Base-by-base conservation (phyloP, 306 rosid genomes). In the Quercus dentata region DNA sequence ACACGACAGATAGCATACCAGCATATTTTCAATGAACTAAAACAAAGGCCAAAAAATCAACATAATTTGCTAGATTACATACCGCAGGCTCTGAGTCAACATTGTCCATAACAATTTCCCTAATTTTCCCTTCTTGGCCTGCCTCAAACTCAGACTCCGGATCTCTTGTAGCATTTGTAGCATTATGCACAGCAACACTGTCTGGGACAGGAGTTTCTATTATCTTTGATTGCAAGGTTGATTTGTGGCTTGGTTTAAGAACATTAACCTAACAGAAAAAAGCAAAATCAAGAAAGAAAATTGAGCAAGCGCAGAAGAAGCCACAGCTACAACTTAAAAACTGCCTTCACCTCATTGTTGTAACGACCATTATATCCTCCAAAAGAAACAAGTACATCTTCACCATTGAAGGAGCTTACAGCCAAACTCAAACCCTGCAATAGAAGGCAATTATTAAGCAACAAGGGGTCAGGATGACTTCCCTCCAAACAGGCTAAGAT, bases 291-390 rank as follows among this genome's bases (percentile, higher is more conserved):
- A n/a, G n/a, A n/a, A 74, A 68, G 64, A 38, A 55, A 77, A 25
- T 69, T 56, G 46, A 81, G 75, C 12, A 69, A 6, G 76, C 56
- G 78, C 31, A 78, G 44, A 78, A 52, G 31, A 54, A 28, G 71
- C 55, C 64, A 79, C 79, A 81, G 44, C 10, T 6, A 23, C 15
- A 5, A 27, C 57, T 44, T 7, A 41, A 35, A 83, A 81, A 65
- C 83, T 35, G 79, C 33, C 51, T 82, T 85, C 81, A 92, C 98
- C 86, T 94, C 98, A 69, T 79, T 92, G 88, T 87, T 92, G 91
- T 94, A 94, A 55, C 86, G 94, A 13, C 98, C 98, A 84, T 94
- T 92, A 70, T 94, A 92, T 77, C 97, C 98, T 81, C 98, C 97
- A 81, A 92, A 94, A 49, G 94, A 87, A 59, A 94, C 83, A 63